Percentiles rank a stretch among this genome's conserved stretches.
Conservation (phyloP, 2,329 filamentous ascomycete genomes). For the Fusarium mangiferae region DNA sequence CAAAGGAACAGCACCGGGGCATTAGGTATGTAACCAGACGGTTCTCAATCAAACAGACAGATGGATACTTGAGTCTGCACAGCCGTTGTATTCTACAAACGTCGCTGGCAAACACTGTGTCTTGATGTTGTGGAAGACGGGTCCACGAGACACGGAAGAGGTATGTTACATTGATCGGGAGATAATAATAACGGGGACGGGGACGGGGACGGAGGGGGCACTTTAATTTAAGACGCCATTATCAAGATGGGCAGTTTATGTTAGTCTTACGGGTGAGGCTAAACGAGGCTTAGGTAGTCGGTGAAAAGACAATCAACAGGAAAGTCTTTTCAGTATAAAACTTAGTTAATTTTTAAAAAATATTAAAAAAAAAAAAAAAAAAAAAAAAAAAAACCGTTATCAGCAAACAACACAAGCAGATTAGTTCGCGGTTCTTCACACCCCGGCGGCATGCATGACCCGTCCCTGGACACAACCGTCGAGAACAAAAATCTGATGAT, state of each 20-base stretch:
- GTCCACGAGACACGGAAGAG: constrained; percentile 14
- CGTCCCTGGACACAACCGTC: background rate
- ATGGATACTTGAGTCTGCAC: background rate
- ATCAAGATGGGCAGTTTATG: background rate
- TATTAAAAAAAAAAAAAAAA: no score
- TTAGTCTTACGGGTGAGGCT: background rate
- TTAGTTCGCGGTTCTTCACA: background rate
- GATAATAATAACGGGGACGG: background rate
- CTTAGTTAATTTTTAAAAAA: no score
- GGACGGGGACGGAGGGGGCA: background rate
- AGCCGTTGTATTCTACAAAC: background rate
- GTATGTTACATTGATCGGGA: constrained; percentile 2
- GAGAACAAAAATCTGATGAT: constrained; percentile 15
- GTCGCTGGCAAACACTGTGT: background rate
- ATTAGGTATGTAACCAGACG: background rate
- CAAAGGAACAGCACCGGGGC: background rate
- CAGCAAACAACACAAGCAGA: constrained; percentile 1
- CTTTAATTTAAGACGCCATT: constrained; percentile 19
- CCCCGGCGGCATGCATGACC: background rate
- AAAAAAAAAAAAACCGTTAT: background rate
- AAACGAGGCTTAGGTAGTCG: background rate
- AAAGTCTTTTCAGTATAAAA: background rate
- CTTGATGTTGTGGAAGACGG: background rate
- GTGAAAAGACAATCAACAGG: background rate
- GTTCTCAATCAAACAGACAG: background rate